Evolutionary conservation across 139 green algal genomes (phyloP).

Genomic region (Choricystis sp.): DNA sequence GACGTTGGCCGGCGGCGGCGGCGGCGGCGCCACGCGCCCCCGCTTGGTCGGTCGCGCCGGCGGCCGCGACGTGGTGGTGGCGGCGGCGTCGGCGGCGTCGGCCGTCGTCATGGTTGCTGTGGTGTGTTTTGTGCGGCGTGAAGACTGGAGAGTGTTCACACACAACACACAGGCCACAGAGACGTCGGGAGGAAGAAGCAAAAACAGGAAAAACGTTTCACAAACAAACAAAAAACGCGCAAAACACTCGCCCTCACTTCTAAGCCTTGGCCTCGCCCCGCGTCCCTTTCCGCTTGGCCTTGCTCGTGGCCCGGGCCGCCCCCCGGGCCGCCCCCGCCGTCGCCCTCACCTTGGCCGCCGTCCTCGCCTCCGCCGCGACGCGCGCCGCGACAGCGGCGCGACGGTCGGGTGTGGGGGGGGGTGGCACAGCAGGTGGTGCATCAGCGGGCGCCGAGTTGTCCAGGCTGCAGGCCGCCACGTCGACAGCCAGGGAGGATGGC

Average conservation of each 20-base stretch:
- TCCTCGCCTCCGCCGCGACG: background rate
- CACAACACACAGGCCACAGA: too few relatives aligned
- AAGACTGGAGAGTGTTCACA: too few relatives aligned
- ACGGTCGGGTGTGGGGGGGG: background rate
- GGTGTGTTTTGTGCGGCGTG: too few relatives aligned
- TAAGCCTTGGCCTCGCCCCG: background rate
- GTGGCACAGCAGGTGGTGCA: background rate
- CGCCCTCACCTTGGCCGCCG: background rate
- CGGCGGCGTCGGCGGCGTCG: too few relatives aligned
- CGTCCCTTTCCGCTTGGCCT: background rate
- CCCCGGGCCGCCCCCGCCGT: too few relatives aligned
- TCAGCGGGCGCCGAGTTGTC: too few relatives aligned
- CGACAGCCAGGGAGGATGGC: background rate
- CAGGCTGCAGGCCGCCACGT: background rate
- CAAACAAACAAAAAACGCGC: background rate
- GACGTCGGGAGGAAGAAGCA: too few relatives aligned
- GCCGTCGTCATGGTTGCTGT: too few relatives aligned
- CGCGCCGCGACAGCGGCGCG: background rate
- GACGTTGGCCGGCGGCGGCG: constrained; percentile 30
- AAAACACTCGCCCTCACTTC: background rate
- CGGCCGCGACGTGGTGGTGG: background rate
- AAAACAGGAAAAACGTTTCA: too few relatives aligned
- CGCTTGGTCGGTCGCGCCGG: background rate
- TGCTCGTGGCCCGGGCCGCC: background rate
- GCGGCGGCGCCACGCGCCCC: background rate